Percentiles rank a stretch among this genome's conserved stretches.
Evolutionary conservation across 2,329 filamentous ascomycete species (phyloP).

Genomic region (Monilinia aucupariae): DNA sequence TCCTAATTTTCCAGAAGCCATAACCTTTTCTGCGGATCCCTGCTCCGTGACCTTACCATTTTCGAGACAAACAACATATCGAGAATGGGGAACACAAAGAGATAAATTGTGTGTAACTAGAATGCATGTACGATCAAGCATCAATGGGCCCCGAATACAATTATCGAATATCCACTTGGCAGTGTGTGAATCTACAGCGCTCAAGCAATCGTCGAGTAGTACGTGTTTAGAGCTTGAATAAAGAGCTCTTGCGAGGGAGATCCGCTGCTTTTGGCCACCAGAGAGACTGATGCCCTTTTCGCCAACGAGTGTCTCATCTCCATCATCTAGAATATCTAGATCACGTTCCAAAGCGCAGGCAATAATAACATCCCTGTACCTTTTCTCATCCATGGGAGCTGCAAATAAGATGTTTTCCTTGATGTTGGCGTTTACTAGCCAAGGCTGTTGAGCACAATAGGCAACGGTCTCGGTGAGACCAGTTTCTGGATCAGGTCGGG

Average conservation of each 20-base stretch:
- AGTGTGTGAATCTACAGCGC: constrained; percentile 94
- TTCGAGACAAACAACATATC: constrained; percentile 77
- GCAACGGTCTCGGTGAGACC: constrained; percentile 86
- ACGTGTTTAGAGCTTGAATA: constrained; percentile 92
- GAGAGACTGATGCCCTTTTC: constrained; percentile 97
- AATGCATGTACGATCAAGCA: constrained; percentile 85
- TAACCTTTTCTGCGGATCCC: constrained; percentile 71
- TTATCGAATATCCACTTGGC: constrained; percentile 97
- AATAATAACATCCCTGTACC: constrained; percentile 82
- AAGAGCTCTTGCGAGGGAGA: constrained; percentile 92
- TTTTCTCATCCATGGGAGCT: constrained; percentile 68
- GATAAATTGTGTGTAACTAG: constrained; percentile 92
- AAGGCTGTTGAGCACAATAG: constrained; percentile 94
- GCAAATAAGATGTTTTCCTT: constrained; percentile 95
- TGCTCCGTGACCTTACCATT: constrained; percentile 76
- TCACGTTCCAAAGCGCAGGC: constrained; percentile 90
- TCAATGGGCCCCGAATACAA: constrained; percentile 82
- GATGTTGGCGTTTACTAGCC: constrained; percentile 93
- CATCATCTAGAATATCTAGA: constrained; percentile 83
- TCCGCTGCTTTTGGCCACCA: constrained; percentile 94
- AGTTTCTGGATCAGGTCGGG: constrained; percentile 74
- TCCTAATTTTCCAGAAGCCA: constrained; percentile 80
- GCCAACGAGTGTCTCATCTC: constrained; percentile 88
- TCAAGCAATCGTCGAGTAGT: constrained; percentile 89
- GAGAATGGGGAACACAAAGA: constrained; percentile 75